Conservation (phyloP, 2,329 filamentous ascomycete species). For the Ophiocordyceps robertsii region DNA sequence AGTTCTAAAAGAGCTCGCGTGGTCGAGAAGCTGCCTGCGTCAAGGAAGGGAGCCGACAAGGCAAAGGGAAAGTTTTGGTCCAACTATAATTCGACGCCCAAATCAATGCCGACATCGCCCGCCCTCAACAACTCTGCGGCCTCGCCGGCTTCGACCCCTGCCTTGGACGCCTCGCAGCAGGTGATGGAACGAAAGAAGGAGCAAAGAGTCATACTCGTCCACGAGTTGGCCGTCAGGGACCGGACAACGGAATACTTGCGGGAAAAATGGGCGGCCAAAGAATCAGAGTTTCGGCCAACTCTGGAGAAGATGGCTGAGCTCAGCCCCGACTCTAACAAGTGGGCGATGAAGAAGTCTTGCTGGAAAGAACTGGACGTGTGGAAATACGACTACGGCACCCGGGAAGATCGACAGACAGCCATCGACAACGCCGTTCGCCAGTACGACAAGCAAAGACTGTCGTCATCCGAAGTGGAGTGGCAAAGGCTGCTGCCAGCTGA, state of each 20-base stretch:
- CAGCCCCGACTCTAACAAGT: conserved; percentile 33
- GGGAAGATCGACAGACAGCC: conserved; percentile 42
- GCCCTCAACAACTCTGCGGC: conserved; percentile 37
- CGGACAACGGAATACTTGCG: conserved; percentile 34
- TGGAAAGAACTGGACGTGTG: conserved; percentile 54
- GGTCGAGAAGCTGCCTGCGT: conserved; percentile 18
- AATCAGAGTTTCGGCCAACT: conserved; percentile 38
- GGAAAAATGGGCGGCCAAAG: conserved; percentile 35
- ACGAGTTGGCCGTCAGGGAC: conserved; percentile 44
- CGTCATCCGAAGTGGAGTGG: conserved; percentile 44
- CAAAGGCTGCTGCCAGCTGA: conserved; percentile 43
- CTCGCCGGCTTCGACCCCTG: conserved; percentile 38
- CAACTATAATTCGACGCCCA: conserved; percentile 21
- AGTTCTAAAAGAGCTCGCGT: conserved; percentile 15
- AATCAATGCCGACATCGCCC: conserved; percentile 39
- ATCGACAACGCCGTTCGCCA: conserved; percentile 47
- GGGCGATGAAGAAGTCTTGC: conserved; percentile 39
- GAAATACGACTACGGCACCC: conserved; percentile 41
- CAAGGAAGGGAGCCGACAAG: conserved; percentile 20
- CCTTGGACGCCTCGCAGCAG: conserved; percentile 36
- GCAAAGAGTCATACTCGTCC: conserved; percentile 39
- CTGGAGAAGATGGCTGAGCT: conserved; percentile 46
- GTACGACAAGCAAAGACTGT: conserved; percentile 46
- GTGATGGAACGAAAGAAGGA: conserved; percentile 39
- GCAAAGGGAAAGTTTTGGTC: conserved; percentile 30